Conservation (phyloP, 2,329 filamentous ascomycete genomes). For the Salinomyces thailandicus region DNA sequence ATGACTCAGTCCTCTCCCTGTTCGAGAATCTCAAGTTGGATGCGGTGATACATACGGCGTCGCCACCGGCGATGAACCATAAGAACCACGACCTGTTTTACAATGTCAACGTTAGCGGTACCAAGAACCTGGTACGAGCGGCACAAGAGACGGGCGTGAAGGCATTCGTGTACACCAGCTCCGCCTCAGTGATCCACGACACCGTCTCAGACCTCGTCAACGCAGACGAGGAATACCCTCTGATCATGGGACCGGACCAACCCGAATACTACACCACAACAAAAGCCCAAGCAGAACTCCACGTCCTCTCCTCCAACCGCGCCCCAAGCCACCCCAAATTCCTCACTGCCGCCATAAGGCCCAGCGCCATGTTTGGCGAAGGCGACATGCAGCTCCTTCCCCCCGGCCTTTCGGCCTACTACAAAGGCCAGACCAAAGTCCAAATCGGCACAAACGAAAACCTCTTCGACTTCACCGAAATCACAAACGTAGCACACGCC, state of each 20-base stretch:
- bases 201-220: conserved; percentile 36
- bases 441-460: conserved; percentile 44
- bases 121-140: conserved; percentile 37
- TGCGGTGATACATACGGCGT: conserved; percentile 42
- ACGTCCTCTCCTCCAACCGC: conserved; percentile 41
- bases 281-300: conserved; percentile 39
- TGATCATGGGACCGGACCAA: conserved; percentile 36
- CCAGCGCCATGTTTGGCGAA: conserved; percentile 43
- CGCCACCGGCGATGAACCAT: conserved; percentile 30
- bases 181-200: conserved; percentile 40
- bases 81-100: conserved; percentile 33
- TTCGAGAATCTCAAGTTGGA: conserved; percentile 36
- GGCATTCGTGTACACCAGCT: conserved; percentile 45
- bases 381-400: conserved; percentile 39
- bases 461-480: conserved; percentile 45
- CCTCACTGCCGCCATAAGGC: conserved; percentile 40
- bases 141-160: conserved; percentile 40
- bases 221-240: conserved; percentile 39
- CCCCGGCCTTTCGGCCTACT: conserved; percentile 35
- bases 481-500: conserved; percentile 42
- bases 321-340: conserved; percentile 30
- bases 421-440: conserved; percentile 39
- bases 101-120: conserved; percentile 43
- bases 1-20: conserved; percentile 30
- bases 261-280: conserved; percentile 43